Conservation (phyloP, 2,329 filamentous ascomycete species). For the Chaetomium globosum region DNA sequence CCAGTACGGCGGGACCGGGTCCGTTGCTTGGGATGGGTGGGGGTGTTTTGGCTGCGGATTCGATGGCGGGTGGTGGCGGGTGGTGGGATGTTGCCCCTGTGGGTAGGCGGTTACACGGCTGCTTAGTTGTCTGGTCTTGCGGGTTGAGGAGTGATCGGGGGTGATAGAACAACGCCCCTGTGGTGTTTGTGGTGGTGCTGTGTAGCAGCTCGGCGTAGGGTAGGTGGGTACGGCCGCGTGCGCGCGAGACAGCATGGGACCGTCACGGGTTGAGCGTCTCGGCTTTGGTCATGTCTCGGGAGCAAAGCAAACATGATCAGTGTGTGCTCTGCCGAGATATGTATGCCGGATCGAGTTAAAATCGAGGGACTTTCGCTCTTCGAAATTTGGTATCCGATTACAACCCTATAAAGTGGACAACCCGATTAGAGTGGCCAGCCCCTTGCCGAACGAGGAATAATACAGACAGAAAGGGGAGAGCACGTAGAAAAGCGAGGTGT, state of each 20-base stretch:
- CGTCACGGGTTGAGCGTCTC: neutral
- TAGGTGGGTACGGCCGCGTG: neutral
- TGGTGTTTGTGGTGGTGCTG: neutral
- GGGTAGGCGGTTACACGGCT: neutral
- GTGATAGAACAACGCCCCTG: neutral
- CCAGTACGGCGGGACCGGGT: neutral
- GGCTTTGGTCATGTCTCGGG: neutral
- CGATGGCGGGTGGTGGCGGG: neutral
- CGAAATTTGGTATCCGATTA: neutral
- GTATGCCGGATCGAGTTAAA: neutral
- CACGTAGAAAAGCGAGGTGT: no score
- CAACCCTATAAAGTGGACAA: neutral
- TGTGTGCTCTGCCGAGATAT: neutral
- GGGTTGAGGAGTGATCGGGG: neutral
- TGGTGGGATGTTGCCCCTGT: neutral
- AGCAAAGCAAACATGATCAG: neutral
- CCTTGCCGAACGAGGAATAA: no score
- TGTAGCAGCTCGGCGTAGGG: neutral
- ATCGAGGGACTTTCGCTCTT: neutral
- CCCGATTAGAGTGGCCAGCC: neutral
- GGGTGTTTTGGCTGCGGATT: neutral
- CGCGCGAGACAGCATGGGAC: slow-evolving; percentile 1
- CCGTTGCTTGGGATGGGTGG: neutral
- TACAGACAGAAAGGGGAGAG: no score
- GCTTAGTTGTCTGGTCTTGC: neutral